Conservation (phyloP, 441 rosid species). For the Mallotus japonicus region DNA sequence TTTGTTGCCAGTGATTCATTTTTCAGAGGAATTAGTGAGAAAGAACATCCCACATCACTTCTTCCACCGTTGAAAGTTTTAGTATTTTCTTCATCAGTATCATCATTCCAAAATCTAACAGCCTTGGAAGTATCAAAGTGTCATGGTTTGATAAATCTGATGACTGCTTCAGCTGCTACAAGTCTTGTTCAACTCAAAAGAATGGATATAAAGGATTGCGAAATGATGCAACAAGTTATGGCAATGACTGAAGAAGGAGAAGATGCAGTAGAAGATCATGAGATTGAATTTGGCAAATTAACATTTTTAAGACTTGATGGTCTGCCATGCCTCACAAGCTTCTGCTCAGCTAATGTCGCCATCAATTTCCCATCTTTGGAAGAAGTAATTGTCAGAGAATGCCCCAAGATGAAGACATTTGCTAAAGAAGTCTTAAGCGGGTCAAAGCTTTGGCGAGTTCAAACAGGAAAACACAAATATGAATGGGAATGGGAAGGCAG, state of each 20-base stretch:
- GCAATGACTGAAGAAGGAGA: background rate
- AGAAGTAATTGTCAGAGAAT: background rate
- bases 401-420: slow-evolving; percentile 28
- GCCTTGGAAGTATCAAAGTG: too few relatives aligned
- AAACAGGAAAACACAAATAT: background rate
- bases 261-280: background rate
- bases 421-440: background rate
- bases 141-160: too few relatives aligned
- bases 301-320: background rate
- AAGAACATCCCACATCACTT: background rate
- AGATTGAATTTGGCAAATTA: slow-evolving; percentile 13
- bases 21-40: background rate
- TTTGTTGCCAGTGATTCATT: background rate
- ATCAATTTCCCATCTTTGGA: background rate
- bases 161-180: too few relatives aligned
- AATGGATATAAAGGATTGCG: slow-evolving; percentile 10
- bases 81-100: background rate
- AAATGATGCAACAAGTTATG: slow-evolving; percentile 10
- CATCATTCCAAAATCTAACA: too few relatives aligned
- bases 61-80: background rate
- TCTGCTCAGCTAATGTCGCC: slow-evolving; percentile 9
- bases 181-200: background rate
- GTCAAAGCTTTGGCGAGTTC: slow-evolving; percentile 2
- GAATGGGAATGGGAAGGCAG: slow-evolving; percentile 4
- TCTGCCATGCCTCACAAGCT: slow-evolving; percentile 23